These are phyloP conservation scores for Phragmites australis DNA, from an alignment of 176 grass and related monocot species.

Conservation along the genomic window DNA sequence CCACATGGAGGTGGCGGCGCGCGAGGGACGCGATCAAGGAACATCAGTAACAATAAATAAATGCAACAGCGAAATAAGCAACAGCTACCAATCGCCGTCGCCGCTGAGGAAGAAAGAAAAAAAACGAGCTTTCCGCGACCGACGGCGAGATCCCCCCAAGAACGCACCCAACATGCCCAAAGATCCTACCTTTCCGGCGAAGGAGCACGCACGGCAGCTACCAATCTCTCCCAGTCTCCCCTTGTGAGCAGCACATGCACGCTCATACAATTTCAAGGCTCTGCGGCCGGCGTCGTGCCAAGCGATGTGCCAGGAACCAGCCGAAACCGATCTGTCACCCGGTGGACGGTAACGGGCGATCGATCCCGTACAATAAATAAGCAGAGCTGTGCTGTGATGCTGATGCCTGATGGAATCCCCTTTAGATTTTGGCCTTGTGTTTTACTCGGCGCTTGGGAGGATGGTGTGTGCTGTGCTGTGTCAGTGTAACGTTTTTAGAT, in stretches of 20 bases:
- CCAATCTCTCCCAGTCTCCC: not conserved
- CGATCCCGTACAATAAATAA: too few relatives aligned
- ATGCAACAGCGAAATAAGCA: not conserved
- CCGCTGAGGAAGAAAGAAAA: too few relatives aligned
- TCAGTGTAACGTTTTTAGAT: too few relatives aligned
- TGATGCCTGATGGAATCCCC: too few relatives aligned
- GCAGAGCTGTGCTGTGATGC: not conserved
- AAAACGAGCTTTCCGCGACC: not conserved
- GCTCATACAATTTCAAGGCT: not conserved
- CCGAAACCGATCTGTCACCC: conserved; percentile 35
- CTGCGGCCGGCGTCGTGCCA: conserved; percentile 35
- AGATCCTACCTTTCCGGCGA: conserved; percentile 23
- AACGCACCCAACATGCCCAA: conserved; percentile 14
- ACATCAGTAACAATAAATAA: not conserved
- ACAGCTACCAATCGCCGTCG: not conserved
- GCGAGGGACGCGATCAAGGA: not conserved
- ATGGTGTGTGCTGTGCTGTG: too few relatives aligned
- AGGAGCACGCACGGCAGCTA: not conserved
- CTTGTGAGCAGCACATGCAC: conserved; percentile 12
- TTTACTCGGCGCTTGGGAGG: too few relatives aligned
- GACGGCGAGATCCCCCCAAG: conserved; percentile 18
- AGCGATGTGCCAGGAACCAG: not conserved
- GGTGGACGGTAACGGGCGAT: not conserved
- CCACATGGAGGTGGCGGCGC: conserved; percentile 21
- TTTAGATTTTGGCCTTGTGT: not conserved